Evolutionary conservation across 306 rosid species (phyloP).

Genomic region (Cucurbita ficifolia): DNA sequence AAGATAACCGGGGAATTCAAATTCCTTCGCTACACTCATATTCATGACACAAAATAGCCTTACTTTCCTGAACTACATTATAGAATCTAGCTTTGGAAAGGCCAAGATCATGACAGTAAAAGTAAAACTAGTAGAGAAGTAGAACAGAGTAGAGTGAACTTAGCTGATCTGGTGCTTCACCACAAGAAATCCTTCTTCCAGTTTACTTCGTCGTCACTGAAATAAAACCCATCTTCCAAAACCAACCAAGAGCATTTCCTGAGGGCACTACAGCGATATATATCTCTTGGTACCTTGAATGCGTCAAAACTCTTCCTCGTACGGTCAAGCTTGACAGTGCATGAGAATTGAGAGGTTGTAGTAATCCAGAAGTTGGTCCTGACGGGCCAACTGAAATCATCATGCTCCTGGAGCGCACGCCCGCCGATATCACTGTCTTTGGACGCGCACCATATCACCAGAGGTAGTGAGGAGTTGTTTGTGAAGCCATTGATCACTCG

Average conservation of each 20-base stretch:
- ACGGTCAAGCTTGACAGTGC: slow-evolving; percentile 68
- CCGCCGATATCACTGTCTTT: slow-evolving; percentile 63
- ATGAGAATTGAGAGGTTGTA: slow-evolving; percentile 26
- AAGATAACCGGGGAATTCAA: not conserved
- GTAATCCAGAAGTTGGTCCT: slow-evolving; percentile 39
- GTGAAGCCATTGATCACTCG: slow-evolving; percentile 71
- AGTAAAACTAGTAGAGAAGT: not conserved
- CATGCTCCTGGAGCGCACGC: slow-evolving; percentile 71
- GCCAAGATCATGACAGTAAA: not conserved
- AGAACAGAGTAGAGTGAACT: not conserved
- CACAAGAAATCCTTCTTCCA: slow-evolving; percentile 75
- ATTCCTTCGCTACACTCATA: not conserved
- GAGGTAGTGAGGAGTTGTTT: slow-evolving; percentile 57
- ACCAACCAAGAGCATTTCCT: slow-evolving; percentile 65
- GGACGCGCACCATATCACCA: slow-evolving; percentile 75
- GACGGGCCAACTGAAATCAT: slow-evolving; percentile 67
- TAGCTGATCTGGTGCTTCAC: slow-evolving; percentile 15
- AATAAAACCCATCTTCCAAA: slow-evolving; percentile 59
- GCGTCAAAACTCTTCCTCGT: slow-evolving; percentile 60
- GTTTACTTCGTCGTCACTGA: slow-evolving; percentile 58
- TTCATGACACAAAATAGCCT: not conserved
- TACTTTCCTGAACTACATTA: not conserved
- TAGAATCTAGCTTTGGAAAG: not conserved
- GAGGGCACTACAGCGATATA: slow-evolving; percentile 30
- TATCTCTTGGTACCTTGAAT: slow-evolving; percentile 54